These are phyloP conservation scores for Vickermania ingenoplastis DNA, from an alignment of 208 protist genomes.

Conservation along the genomic window DNA sequence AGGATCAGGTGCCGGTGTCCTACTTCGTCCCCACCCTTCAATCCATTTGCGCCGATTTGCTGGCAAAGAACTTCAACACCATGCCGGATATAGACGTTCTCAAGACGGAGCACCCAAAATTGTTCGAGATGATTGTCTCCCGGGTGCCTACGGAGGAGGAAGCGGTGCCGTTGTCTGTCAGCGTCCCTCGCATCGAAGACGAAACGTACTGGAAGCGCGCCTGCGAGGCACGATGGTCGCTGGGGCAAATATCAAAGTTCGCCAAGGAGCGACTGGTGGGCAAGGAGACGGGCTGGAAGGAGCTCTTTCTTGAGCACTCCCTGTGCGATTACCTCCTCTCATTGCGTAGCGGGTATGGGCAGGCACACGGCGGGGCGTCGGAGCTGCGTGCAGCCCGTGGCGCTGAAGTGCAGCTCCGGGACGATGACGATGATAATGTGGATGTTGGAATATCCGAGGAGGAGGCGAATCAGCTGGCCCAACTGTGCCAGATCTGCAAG, in stretches of 20 bases:
- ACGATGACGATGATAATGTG: conserved; percentile 15
- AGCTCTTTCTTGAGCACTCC: conserved; percentile 69
- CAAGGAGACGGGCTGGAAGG: conserved; percentile 70
- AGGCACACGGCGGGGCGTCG: background rate
- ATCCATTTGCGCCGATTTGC: conserved; percentile 46
- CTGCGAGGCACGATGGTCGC: conserved; percentile 71
- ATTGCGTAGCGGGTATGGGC: conserved; percentile 17
- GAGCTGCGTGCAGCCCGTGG: background rate
- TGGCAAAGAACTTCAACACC: conserved; percentile 58
- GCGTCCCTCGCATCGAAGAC: conserved; percentile 26
- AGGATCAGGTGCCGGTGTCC: conserved; percentile 18
- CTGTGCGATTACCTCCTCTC: conserved; percentile 65
- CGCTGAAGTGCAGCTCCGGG: background rate
- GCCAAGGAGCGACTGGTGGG: conserved; percentile 12
- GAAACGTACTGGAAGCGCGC: conserved; percentile 54
- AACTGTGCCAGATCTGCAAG: conserved; percentile 56
- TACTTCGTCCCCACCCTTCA: conserved; percentile 82
- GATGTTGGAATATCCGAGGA: conserved; percentile 13
- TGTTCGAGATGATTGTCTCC: conserved; percentile 68
- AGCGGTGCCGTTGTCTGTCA: conserved; percentile 38
- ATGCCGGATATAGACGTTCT: conserved; percentile 51
- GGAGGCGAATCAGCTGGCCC: conserved; percentile 22
- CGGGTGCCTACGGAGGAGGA: conserved; percentile 30
- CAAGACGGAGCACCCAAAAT: conserved; percentile 20
- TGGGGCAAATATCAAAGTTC: conserved; percentile 65